Percentiles rank a stretch among this genome's conserved stretches.
Conservation (phyloP, 116 monocot genomes). For the Phalaenopsis hybrid region DNA sequence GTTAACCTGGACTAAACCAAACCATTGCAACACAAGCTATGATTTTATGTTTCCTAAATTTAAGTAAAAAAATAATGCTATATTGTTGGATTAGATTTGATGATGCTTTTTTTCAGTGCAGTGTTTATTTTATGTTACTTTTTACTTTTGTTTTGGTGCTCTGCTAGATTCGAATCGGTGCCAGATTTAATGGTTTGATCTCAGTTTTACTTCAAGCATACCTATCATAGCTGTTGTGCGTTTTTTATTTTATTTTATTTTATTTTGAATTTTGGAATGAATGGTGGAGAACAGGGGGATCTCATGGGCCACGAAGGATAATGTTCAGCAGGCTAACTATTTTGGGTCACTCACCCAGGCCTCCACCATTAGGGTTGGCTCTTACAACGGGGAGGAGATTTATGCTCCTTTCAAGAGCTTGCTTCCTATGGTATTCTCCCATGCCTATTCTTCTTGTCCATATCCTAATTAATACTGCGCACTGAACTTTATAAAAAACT, state of each 20-base stretch:
- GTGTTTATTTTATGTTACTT: background rate
- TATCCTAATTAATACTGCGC: background rate
- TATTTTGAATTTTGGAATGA: constrained; percentile 3
- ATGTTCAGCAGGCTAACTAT: constrained; percentile 90
- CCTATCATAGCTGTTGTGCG: background rate
- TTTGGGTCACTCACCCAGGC: constrained; percentile 94
- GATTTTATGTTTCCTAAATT: constrained; percentile 1
- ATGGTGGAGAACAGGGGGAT: constrained; percentile 52
- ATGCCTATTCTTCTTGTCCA: background rate
- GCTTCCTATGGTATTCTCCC: constrained; percentile 69
- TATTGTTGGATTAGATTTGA: background rate
- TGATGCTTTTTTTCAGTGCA: background rate
- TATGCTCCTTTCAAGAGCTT: constrained; percentile 96
- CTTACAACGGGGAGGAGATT: constrained; percentile 95
- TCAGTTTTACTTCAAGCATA: background rate
- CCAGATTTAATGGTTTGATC: background rate
- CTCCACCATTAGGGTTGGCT: constrained; percentile 80
- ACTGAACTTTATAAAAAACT: background rate
- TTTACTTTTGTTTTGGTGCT: too few species aligned
- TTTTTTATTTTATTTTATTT: background rate
- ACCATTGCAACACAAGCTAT: background rate
- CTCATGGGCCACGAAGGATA: constrained; percentile 96
- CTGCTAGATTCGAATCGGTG: background rate
- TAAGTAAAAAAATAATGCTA: background rate
- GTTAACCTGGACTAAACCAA: background rate